These are phyloP conservation scores for Caryocar brasiliense DNA, from an alignment of 441 rosid species.

Conservation along the genomic window DNA sequence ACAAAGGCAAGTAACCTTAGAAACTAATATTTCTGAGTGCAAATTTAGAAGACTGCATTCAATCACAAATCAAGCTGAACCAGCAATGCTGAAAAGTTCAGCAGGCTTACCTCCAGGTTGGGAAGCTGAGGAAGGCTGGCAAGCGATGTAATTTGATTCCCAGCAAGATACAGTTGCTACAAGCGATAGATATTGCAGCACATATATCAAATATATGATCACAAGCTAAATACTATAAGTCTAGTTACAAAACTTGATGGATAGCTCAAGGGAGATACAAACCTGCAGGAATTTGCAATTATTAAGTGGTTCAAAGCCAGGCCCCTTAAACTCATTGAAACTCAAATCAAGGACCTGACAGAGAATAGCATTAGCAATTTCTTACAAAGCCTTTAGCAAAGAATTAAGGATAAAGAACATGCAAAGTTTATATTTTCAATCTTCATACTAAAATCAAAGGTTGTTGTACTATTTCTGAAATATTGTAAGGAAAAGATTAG, in stretches of 20 bases:
- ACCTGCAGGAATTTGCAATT: conserved; percentile 93
- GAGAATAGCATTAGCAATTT: conserved; percentile 12
- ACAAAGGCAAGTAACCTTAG: conserved; percentile 1
- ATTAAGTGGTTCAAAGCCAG: conserved; percentile 94
- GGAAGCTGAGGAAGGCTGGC: conserved; percentile 93
- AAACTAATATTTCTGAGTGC: not conserved
- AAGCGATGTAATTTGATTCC: conserved; percentile 95
- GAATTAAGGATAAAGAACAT: not conserved
- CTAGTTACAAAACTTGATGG: conserved; percentile 3
- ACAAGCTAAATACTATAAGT: not conserved
- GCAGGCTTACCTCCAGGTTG: conserved; percentile 72
- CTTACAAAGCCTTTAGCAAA: not conserved
- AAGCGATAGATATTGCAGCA: conserved; percentile 21
- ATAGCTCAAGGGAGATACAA: conserved; percentile 22
- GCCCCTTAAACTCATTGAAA: conserved; percentile 98
- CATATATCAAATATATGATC: conserved; percentile 13
- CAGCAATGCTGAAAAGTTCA: conserved; percentile 6
- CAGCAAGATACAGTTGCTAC: conserved; percentile 99
- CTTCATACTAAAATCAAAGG: not conserved
- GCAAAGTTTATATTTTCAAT: not conserved
- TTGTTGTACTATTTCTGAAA: too few relatives aligned
- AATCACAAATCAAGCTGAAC: conserved; percentile 6
- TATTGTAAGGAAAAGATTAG: too few relatives aligned
- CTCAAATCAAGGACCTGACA: conserved; percentile 96
- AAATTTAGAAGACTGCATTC: not conserved